Evolutionary conservation across 208 protist species (phyloP).

Genomic region (Acanthamoeba healyi): DNA sequence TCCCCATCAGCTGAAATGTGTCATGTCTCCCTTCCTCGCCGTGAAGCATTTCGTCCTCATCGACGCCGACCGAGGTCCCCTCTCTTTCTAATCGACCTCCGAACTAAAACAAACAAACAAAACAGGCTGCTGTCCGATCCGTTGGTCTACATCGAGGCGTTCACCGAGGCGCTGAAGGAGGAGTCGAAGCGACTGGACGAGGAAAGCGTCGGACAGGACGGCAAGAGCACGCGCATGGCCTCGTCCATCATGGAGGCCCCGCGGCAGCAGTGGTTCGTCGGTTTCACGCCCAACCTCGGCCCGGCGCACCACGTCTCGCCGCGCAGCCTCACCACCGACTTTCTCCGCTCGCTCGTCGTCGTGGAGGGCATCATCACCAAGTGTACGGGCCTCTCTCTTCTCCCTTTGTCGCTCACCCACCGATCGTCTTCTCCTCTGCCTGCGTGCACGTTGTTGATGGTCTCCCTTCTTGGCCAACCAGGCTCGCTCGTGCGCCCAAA

Average conservation of each 20-base stretch:
- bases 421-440: conserved; percentile 42
- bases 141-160: conserved; percentile 20
- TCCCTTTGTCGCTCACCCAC: too few relatives aligned
- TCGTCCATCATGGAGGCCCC: conserved; percentile 29
- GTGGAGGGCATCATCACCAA: conserved; percentile 98
- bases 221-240: not conserved
- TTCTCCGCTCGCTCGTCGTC: conserved; percentile 40
- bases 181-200: not conserved
- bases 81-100: too few relatives aligned
- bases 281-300: conserved; percentile 24
- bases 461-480: conserved; percentile 36
- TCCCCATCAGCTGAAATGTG: too few relatives aligned
- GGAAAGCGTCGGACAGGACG: not conserved
- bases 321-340: conserved; percentile 15
- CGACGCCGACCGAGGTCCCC: too few relatives aligned
- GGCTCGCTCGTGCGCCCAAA: conserved; percentile 91
- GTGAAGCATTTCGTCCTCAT: too few relatives aligned
- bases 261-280: conserved; percentile 54
- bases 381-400: conserved; percentile 87
- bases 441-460: not conserved
- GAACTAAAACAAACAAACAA: too few relatives aligned
- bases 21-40: too few relatives aligned
- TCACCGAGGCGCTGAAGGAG: conserved; percentile 49
- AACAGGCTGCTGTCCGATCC: conserved; percentile 16
- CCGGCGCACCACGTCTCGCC: conserved; percentile 55